Conservation (phyloP, 1,284 basidiomycete species). For the Fomitiporia mediterranea region DNA sequence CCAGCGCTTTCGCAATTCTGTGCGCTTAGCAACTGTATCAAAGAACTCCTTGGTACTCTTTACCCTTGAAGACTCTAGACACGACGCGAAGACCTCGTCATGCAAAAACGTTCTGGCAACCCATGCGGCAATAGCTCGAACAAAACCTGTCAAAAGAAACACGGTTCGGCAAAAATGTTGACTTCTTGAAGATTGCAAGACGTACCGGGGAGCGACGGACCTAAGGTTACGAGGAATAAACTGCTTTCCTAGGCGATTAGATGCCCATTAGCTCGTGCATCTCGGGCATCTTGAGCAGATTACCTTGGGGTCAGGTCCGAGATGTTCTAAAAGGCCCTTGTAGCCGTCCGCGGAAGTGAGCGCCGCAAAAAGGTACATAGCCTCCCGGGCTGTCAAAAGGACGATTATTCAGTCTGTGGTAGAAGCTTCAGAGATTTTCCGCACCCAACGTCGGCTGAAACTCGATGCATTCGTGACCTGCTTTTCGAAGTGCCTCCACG, state of each 20-base stretch:
- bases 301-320: constrained; percentile 68
- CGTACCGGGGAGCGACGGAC: constrained; percentile 54
- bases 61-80: constrained; percentile 40
- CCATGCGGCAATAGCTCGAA: constrained; percentile 49
- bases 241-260: constrained; percentile 42
- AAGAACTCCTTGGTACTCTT: constrained; percentile 58
- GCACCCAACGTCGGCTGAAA: constrained; percentile 49
- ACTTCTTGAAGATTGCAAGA: background rate
- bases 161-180: background rate
- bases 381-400: constrained; percentile 39
- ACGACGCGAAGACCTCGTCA: constrained; percentile 50
- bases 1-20: constrained; percentile 50
- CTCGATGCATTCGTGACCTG: constrained; percentile 78
- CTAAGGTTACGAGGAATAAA: constrained; percentile 54
- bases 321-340: constrained; percentile 57
- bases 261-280: background rate
- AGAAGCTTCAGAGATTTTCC: constrained; percentile 10
- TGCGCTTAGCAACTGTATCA: constrained; percentile 42
- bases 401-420: background rate
- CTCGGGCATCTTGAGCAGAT: constrained; percentile 11
- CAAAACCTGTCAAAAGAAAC: constrained; percentile 35
- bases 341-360: constrained; percentile 77
- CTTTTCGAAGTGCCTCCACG: constrained; percentile 57
- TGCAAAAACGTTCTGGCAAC: constrained; percentile 43
- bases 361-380: constrained; percentile 61